phyloP scores from a whole-genome alignment of 495 filamentous ascomycete species.

The Aspergillus affinis region DNA sequence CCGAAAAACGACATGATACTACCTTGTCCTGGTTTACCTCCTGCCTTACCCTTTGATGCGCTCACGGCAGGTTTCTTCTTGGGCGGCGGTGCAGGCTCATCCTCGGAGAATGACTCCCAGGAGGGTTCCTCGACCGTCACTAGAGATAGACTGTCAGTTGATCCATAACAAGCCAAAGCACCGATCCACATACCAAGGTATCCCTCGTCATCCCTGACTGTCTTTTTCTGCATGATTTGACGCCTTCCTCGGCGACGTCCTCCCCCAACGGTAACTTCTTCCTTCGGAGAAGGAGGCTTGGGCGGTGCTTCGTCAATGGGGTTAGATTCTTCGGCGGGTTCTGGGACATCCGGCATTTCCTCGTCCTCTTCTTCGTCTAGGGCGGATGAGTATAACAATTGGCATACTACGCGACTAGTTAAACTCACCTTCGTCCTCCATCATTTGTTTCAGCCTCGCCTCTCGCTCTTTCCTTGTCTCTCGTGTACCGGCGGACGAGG shows the following conservation, averaged over 20 bases:
- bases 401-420: no score
- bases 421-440: constrained; percentile 73
- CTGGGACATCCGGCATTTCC: constrained; percentile 47
- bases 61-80: constrained; percentile 58
- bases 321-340: constrained; percentile 45
- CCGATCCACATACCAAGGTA: constrained; percentile 70
- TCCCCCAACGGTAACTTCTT: constrained; percentile 48
- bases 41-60: constrained; percentile 57
- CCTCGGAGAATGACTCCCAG: constrained; percentile 96
- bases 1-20: constrained; percentile 94
- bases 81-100: constrained; percentile 67
- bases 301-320: constrained; percentile 45
- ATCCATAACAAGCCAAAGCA: background rate
- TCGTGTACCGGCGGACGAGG: constrained; percentile 36
- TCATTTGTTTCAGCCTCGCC: constrained; percentile 75
- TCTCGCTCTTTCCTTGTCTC: constrained; percentile 69
- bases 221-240: constrained; percentile 86
- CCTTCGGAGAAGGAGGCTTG: constrained; percentile 41
- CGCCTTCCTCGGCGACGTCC: constrained; percentile 79
- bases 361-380: constrained; percentile 30
- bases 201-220: constrained; percentile 86
- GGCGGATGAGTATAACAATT: background rate
- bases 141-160: constrained; percentile 38
- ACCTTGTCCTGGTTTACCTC: constrained; percentile 67
- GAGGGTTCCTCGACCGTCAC: constrained; percentile 84